Conservation (phyloP, 164 flowering plant genomes). For the Hamamelis virginiana region DNA sequence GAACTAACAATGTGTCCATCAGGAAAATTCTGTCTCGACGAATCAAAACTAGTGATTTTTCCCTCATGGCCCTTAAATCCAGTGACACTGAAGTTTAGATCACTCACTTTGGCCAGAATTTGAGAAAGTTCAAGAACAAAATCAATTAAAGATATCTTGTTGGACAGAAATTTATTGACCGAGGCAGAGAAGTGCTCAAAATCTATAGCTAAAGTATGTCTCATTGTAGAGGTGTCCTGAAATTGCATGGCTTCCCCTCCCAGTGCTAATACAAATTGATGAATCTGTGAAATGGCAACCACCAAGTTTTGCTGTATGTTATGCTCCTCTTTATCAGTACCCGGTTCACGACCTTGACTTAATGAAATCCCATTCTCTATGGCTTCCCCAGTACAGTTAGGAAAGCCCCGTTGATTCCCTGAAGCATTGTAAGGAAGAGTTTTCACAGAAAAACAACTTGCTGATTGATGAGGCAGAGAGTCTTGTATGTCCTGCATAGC, state of each 20-base stretch:
- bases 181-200: conserved; percentile 54
- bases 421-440: conserved; percentile 24
- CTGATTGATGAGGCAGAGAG: conserved; percentile 31
- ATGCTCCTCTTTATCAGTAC: conserved; percentile 11
- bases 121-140: conserved; percentile 69
- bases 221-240: conserved; percentile 39
- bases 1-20: conserved; percentile 56
- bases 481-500: conserved; percentile 49
- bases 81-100: conserved; percentile 47
- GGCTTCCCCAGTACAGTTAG: conserved; percentile 31
- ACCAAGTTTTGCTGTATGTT: conserved; percentile 34
- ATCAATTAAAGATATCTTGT: conserved; percentile 38
- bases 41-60: conserved; percentile 59
- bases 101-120: conserved; percentile 56
- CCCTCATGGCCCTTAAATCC: conserved; percentile 48
- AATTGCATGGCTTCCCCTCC: conserved; percentile 60
- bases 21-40: conserved; percentile 44
- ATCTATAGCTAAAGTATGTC: conserved; percentile 34
- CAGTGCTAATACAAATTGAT: conserved; percentile 59
- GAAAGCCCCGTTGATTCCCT: conserved; percentile 24
- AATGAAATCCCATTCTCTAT: conserved; percentile 28
- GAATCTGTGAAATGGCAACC: conserved; percentile 62
- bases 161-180: conserved; percentile 38
- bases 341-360: conserved; percentile 21
- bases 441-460: conserved; percentile 29